These are phyloP conservation scores for Cutaneotrichosporon spelunceum DNA, from an alignment of 1,284 basidiomycete species.

Conservation along the genomic window DNA sequence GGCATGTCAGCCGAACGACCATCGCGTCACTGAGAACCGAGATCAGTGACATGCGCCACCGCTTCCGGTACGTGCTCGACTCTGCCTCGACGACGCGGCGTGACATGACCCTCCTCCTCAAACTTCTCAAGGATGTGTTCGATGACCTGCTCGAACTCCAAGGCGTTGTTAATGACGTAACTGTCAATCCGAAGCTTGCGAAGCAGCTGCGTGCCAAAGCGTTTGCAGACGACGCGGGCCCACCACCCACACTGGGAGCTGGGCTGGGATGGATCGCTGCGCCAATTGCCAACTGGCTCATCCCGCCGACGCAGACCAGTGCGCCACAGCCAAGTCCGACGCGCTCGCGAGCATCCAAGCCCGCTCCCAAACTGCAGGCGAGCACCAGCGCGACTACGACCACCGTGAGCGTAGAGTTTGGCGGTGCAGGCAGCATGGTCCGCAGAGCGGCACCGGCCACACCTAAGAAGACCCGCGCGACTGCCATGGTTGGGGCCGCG, in stretches of 20 bases:
- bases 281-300: slow-evolving; percentile 50
- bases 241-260: slow-evolving; percentile 38
- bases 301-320: slow-evolving; percentile 32
- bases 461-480: slow-evolving; percentile 8
- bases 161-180: slow-evolving; percentile 80
- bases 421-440: slow-evolving; percentile 60
- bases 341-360: slow-evolving; percentile 28
- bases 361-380: slow-evolving; percentile 69
- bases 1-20: slow-evolving; percentile 80
- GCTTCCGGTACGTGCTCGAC: slow-evolving; percentile 66
- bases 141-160: slow-evolving; percentile 78
- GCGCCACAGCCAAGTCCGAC: slow-evolving; percentile 18
- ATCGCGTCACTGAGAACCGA: slow-evolving; percentile 74
- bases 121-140: slow-evolving; percentile 79
- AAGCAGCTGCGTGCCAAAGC: slow-evolving; percentile 64
- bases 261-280: slow-evolving; percentile 67
- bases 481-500: background rate
- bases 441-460: slow-evolving; percentile 64
- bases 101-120: slow-evolving; percentile 80
- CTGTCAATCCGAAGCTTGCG: slow-evolving; percentile 79
- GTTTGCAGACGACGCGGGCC: slow-evolving; percentile 55
- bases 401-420: slow-evolving; percentile 91
- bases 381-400: slow-evolving; percentile 79
- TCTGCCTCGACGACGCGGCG: slow-evolving; percentile 66
- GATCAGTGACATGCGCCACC: slow-evolving; percentile 64